These are phyloP conservation scores for Chaetomium cochliodes DNA, from an alignment of 495 filamentous ascomycete species.

Conservation along the genomic window DNA sequence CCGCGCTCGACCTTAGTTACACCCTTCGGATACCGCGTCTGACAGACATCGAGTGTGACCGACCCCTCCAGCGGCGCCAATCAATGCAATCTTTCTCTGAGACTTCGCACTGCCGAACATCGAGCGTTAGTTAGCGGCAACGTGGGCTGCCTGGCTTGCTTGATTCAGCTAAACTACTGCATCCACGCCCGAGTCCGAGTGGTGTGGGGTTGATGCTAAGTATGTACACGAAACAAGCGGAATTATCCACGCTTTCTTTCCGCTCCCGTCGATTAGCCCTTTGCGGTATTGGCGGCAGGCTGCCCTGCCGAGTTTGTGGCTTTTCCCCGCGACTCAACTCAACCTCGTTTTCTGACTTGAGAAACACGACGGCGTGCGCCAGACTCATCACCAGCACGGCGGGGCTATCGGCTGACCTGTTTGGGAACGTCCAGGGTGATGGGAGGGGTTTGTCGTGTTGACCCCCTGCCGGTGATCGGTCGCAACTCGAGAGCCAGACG, in stretches of 20 bases:
- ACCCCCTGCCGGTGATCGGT: constrained; percentile 8
- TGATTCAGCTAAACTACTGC: background rate
- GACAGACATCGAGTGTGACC: background rate
- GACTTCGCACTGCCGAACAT: constrained; percentile 1
- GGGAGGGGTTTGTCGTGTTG: background rate
- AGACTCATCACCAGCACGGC: background rate
- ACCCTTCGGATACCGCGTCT: background rate
- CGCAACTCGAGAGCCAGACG: background rate
- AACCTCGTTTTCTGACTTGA: background rate
- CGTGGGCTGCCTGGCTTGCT: background rate
- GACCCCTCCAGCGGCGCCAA: background rate
- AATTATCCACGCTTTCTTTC: background rate
- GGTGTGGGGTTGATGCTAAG: background rate
- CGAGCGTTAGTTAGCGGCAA: background rate
- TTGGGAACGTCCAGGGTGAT: constrained; percentile 7
- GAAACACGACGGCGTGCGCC: background rate
- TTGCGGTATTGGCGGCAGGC: constrained; percentile 8
- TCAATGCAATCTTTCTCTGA: background rate
- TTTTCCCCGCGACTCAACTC: background rate
- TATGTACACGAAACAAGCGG: too few species aligned
- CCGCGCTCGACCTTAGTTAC: background rate
- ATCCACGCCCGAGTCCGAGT: background rate
- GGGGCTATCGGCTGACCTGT: constrained; percentile 7
- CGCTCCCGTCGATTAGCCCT: background rate
- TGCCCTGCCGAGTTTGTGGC: background rate